Evolutionary conservation across 1,284 basidiomycete genomes (phyloP).

Genomic region (Lignosus rhinocerotis): DNA sequence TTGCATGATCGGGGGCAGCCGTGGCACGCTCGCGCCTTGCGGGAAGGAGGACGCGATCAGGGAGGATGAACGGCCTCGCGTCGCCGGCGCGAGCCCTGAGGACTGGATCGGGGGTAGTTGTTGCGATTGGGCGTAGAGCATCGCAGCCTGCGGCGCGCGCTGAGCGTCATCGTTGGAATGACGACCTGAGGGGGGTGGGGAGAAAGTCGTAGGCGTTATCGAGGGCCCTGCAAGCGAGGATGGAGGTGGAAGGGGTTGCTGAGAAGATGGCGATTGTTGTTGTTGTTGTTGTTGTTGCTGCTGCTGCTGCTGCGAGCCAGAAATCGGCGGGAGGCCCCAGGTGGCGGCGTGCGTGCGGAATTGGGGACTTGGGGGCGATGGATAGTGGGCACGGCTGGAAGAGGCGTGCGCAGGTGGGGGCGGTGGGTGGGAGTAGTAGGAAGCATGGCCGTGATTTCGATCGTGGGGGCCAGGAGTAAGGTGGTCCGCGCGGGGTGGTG

Average conservation of each 20-base stretch:
- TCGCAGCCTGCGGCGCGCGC: conserved; percentile 28
- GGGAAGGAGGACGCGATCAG: conserved; percentile 18
- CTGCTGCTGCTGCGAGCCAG: conserved; percentile 13
- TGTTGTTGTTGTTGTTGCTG: conserved; percentile 1
- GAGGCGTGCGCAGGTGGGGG: conserved; percentile 18
- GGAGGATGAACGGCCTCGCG: conserved; percentile 17
- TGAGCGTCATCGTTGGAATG: conserved; percentile 27
- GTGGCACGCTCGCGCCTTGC: conserved; percentile 49
- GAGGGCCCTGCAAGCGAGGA: conserved; percentile 24
- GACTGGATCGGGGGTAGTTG: conserved; percentile 24
- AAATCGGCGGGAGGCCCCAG: conserved; percentile 18
- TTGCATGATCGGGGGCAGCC: conserved; percentile 79
- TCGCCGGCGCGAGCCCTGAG: conserved; percentile 9
- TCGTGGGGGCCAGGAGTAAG: conserved; percentile 19
- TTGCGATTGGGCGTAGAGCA: conserved; percentile 29
- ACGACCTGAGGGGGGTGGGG: conserved; percentile 10
- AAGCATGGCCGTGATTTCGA: conserved; percentile 24
- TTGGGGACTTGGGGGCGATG: conserved; percentile 16
- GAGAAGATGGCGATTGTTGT: conserved; percentile 1
- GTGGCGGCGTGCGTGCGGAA: conserved; percentile 23
- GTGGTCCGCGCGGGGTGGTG: conserved; percentile 10
- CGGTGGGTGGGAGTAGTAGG: conserved; percentile 38
- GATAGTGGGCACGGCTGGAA: conserved; percentile 17
- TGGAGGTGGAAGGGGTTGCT: conserved; percentile 12
- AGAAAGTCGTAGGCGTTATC: conserved; percentile 7